These are phyloP conservation scores for Aquilaria sinensis DNA, from an alignment of 345 rosid species.

Conservation along the genomic window DNA sequence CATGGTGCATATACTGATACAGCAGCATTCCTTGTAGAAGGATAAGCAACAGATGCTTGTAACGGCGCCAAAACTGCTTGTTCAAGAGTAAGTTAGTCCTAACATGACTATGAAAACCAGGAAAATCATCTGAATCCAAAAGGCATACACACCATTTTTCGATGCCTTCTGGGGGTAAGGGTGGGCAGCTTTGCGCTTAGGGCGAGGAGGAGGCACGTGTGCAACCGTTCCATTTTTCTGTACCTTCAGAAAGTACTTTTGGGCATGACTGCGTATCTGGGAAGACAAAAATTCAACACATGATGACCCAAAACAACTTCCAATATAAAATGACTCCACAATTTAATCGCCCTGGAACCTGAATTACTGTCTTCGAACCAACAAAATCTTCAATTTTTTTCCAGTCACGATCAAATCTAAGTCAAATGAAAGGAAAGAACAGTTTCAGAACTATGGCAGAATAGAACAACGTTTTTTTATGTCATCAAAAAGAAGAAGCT, in stretches of 20 bases:
- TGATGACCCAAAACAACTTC: neutral
- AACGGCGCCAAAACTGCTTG: constrained; percentile 49
- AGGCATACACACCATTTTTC: constrained; percentile 51
- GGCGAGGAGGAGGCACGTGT: constrained; percentile 97
- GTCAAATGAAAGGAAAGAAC: constrained; percentile 13
- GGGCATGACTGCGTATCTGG: constrained; percentile 97
- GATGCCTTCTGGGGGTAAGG: constrained; percentile 96
- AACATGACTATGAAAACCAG: constrained; percentile 9
- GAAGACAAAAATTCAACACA: constrained; percentile 16
- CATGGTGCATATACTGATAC: constrained; percentile 48
- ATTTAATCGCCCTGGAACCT: constrained; percentile 39
- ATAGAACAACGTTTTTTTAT: neutral
- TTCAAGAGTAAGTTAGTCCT: constrained; percentile 10
- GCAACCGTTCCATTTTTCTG: constrained; percentile 88
- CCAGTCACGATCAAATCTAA: constrained; percentile 98
- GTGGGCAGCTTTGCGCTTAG: constrained; percentile 94
- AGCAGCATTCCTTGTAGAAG: constrained; percentile 30
- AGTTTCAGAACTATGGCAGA: constrained; percentile 6
- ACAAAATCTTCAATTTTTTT: constrained; percentile 98
- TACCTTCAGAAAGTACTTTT: constrained; percentile 93
- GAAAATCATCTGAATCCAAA: neutral
- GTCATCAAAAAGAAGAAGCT: no score
- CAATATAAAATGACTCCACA: constrained; percentile 1
- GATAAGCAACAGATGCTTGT: constrained; percentile 53
- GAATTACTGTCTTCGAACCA: constrained; percentile 95